These are phyloP conservation scores for Chlorella sp. DNA, from an alignment of 139 green algal genomes.

Conservation along the genomic window DNA sequence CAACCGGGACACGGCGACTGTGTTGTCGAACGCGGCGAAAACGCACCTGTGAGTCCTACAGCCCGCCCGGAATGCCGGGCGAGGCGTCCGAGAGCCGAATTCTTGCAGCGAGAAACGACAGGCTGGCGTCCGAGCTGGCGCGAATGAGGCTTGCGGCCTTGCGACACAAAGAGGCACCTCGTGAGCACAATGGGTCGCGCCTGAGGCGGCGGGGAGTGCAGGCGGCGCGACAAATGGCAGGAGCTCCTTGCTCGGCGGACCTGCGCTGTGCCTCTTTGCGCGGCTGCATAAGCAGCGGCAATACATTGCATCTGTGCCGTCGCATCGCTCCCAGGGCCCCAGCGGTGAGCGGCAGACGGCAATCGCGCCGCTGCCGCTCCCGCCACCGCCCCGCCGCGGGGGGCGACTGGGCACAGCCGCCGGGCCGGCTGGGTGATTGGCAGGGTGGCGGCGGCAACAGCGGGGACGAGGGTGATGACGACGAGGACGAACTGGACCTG, in stretches of 20 bases:
- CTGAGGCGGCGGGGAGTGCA: too few species aligned
- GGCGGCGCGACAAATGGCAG: too few species aligned
- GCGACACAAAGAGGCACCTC: too few species aligned
- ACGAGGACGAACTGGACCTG: slow-evolving; percentile 23
- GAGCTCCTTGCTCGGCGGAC: too few species aligned
- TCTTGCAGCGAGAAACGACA: not conserved
- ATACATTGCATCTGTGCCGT: too few species aligned
- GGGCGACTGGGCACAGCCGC: not conserved
- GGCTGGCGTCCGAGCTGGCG: not conserved
- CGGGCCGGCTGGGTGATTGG: not conserved
- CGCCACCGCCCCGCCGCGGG: not conserved
- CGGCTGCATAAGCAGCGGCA: not conserved
- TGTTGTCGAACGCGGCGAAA: not conserved
- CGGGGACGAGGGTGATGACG: not conserved
- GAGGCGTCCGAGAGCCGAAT: too few species aligned
- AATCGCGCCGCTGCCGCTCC: not conserved
- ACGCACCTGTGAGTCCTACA: not conserved
- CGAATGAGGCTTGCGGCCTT: too few species aligned
- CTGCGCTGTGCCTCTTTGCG: not conserved
- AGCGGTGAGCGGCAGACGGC: not conserved
- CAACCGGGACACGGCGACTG: not conserved
- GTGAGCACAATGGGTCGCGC: too few species aligned
- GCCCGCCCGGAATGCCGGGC: too few species aligned
- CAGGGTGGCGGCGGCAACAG: not conserved
- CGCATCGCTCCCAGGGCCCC: not conserved